phyloP scores from a whole-genome alignment of 805 yeast species.

The Saccharomycopsis sp. region DNA sequence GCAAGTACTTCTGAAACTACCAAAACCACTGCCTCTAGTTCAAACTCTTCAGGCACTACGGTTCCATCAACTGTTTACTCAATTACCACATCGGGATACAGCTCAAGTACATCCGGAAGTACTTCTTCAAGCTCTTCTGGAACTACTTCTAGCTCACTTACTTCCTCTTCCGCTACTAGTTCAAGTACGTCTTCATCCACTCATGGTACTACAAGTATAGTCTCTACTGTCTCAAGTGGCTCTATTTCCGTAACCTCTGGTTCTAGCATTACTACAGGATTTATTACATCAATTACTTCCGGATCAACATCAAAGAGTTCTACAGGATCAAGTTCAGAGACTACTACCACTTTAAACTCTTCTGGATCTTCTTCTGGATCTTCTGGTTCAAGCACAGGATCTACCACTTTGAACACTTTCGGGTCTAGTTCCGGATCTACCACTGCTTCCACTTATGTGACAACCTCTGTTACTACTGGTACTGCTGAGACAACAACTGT shows the following conservation, averaged over 20 bases:
- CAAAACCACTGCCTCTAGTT: neutral
- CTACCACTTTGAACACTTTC: neutral
- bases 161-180: neutral
- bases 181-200: neutral
- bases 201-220: neutral
- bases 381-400: too few species aligned
- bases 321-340: neutral
- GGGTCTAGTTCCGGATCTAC: neutral
- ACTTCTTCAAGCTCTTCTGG: neutral
- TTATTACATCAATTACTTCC: too few species aligned
- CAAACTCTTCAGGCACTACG: neutral
- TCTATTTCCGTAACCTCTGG: neutral
- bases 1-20: neutral
- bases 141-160: neutral
- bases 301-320: too few species aligned
- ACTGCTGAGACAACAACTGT: conserved; percentile 26
- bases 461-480: neutral
- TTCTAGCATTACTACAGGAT: conserved; percentile 13
- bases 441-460: neutral
- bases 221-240: neutral
- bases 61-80: neutral
- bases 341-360: too few species aligned
- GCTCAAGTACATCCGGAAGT: neutral
- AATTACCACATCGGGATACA: neutral
- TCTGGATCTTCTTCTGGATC: too few species aligned